These are phyloP conservation scores for Rickenella mellea DNA, from an alignment of 768 basidiomycete genomes.

Conservation along the genomic window DNA sequence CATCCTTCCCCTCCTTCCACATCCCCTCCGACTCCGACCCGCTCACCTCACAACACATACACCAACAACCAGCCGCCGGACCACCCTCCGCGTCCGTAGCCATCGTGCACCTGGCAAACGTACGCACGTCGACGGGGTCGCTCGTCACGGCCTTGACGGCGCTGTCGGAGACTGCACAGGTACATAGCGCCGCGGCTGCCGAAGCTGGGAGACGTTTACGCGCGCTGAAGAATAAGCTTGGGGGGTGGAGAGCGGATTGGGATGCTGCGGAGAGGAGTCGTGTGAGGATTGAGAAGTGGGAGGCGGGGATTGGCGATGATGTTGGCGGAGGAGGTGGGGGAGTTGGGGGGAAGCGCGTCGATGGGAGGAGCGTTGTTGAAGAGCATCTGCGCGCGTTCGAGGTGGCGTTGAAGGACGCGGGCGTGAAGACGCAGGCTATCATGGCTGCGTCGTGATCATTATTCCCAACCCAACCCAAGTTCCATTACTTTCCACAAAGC, in stretches of 20 bases:
- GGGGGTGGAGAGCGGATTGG: conserved; percentile 73
- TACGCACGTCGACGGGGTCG: conserved; percentile 67
- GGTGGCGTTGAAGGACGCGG: conserved; percentile 61
- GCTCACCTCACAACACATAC: too few relatives aligned
- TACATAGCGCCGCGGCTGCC: conserved; percentile 75
- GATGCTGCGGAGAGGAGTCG: conserved; percentile 80
- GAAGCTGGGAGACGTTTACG: conserved; percentile 84
- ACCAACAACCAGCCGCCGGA: conserved; percentile 36
- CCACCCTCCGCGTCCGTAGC: conserved; percentile 49
- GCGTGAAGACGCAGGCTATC: conserved; percentile 68
- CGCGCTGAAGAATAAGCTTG: conserved; percentile 74
- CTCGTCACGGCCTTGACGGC: conserved; percentile 66
- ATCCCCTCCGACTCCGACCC: conserved; percentile 2
- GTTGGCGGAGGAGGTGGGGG: too few relatives aligned
- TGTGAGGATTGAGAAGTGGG: conserved; percentile 71
- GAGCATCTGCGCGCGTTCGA: conserved; percentile 75
- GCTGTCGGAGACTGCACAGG: conserved; percentile 82
- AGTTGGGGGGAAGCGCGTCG: conserved; percentile 37
- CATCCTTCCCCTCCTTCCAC: conserved; percentile 49
- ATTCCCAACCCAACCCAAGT: too few relatives aligned
- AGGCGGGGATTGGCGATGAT: conserved; percentile 45
- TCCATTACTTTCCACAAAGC: too few relatives aligned
- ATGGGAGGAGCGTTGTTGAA: conserved; percentile 65
- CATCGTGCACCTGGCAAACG: conserved; percentile 56
- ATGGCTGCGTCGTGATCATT: conserved; percentile 52